Evolutionary conservation across 2,329 filamentous ascomycete genomes (phyloP).

Genomic region (Colletotrichum sp.): DNA sequence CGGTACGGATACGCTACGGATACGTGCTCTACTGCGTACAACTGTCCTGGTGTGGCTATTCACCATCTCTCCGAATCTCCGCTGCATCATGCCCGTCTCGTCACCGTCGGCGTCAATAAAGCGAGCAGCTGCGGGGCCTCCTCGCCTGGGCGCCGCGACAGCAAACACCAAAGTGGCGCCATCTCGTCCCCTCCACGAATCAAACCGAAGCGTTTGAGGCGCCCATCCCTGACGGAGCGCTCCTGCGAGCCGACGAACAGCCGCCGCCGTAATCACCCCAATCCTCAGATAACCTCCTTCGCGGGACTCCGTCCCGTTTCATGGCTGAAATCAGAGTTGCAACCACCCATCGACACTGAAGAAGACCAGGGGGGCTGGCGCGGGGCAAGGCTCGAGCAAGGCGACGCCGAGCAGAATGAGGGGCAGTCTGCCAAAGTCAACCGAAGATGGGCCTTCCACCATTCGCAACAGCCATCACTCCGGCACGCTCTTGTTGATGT

Average conservation of each 20-base stretch:
- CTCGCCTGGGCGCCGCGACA: slow-evolving; percentile 3
- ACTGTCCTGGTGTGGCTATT: neutral
- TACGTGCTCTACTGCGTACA: neutral
- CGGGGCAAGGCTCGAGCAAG: neutral
- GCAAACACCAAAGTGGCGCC: slow-evolving; percentile 1
- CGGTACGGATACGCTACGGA: neutral
- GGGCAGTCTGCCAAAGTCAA: neutral
- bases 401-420: slow-evolving; percentile 1
- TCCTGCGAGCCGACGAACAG: neutral
- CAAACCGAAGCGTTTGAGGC: neutral
- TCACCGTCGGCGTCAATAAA: slow-evolving; percentile 18
- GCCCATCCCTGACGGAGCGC: neutral
- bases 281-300: neutral
- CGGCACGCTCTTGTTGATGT: neutral
- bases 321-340: slow-evolving; percentile 7
- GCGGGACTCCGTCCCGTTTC: slow-evolving; percentile 18
- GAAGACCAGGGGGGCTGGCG: neutral
- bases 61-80: slow-evolving; percentile 5
- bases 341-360: neutral
- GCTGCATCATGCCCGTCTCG: slow-evolving; percentile 3
- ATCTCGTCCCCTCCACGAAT: slow-evolving; percentile 7
- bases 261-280: slow-evolving; percentile 13
- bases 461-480: neutral
- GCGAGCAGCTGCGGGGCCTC: neutral
- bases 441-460: neutral